Percentiles rank a stretch among this genome's conserved stretches.
Conservation (phyloP, 345 rosid species). For the Populus nigra region DNA sequence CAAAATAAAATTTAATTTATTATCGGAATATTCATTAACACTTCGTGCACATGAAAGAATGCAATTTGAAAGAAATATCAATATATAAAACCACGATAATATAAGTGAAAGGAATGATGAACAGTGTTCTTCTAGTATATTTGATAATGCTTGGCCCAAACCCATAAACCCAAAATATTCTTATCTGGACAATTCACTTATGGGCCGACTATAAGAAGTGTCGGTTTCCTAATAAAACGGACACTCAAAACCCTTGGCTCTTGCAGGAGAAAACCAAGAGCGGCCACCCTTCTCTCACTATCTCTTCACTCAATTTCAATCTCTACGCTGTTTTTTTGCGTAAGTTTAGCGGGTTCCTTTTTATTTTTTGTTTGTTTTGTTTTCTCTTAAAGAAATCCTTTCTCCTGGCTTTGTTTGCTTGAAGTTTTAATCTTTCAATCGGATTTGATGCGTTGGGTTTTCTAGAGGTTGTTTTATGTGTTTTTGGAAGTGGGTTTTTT, state of each 20-base stretch:
- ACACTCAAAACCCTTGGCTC: background rate
- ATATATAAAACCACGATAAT: too few relatives aligned
- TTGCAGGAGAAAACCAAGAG: background rate
- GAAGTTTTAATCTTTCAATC: background rate
- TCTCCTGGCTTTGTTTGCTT: background rate
- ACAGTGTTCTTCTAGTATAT: too few relatives aligned
- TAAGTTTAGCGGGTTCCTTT: background rate
- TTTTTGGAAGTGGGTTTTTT: background rate
- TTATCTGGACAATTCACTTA: background rate
- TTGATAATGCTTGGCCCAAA: background rate
- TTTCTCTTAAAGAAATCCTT: background rate
- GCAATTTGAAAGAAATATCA: too few relatives aligned
- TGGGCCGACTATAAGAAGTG: background rate
- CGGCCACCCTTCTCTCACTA: background rate
- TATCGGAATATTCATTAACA: too few relatives aligned
- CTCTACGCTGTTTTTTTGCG: background rate
- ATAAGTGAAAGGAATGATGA: too few relatives aligned
- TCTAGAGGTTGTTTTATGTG: background rate
- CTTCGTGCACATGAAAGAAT: too few relatives aligned
- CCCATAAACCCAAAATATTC: background rate
- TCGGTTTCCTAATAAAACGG: background rate
- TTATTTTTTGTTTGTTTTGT: background rate
- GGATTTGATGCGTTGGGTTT: background rate
- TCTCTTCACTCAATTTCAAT: background rate
- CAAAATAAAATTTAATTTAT: too few relatives aligned